Evolutionary conservation across 2,329 filamentous ascomycete species (phyloP).

Genomic region (Mycogone perniciosa): DNA sequence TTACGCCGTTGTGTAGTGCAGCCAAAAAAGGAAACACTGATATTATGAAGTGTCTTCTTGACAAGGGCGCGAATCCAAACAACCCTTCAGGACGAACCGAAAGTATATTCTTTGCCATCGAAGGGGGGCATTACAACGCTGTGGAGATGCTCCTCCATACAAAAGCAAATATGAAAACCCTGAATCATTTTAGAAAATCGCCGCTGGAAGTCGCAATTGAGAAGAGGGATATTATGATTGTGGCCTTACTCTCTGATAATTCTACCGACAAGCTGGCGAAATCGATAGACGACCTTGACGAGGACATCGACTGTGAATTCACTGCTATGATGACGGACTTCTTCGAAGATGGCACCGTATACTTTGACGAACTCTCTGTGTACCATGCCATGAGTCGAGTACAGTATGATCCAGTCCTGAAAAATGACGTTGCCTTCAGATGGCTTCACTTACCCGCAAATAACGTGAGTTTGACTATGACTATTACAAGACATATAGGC

Average conservation of each 20-base stretch:
- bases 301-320: background rate
- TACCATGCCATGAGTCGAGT: too few species aligned
- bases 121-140: background rate
- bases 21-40: background rate
- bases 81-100: background rate
- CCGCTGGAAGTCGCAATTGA: background rate
- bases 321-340: background rate
- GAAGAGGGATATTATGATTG: background rate
- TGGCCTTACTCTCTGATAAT: background rate
- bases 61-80: background rate
- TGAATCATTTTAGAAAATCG: background rate
- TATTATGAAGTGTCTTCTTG: background rate
- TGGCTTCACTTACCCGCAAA: background rate
- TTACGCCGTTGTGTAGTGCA: background rate
- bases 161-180: background rate
- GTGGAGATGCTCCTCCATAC: background rate
- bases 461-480: background rate
- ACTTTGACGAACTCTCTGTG: too few species aligned
- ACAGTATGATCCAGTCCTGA: background rate
- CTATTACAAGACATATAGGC: background rate
- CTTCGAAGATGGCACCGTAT: background rate
- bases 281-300: background rate
- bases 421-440: background rate
- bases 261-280: background rate
- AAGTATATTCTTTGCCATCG: background rate